Conservation (phyloP, 805 yeast genomes). For the Blastobotrys parvus region DNA sequence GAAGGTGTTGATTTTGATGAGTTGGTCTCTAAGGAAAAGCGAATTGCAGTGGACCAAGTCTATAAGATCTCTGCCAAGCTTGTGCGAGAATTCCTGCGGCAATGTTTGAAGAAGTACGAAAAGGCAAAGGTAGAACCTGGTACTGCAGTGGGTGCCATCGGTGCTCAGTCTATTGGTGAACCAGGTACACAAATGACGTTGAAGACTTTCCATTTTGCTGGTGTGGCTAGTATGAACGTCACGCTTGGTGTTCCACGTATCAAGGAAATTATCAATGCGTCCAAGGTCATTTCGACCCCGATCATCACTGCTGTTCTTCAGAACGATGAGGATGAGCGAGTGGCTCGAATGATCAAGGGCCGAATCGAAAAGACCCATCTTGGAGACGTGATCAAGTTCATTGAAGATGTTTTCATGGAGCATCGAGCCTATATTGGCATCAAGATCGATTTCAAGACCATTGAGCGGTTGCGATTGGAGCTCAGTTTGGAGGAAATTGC, state of each 20-base stretch:
- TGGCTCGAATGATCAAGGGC: conserved; percentile 98
- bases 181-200: conserved; percentile 99
- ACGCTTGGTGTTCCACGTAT: conserved; percentile 99
- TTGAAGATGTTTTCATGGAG: conserved; percentile 89
- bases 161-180: conserved; percentile 98
- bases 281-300: conserved; percentile 91
- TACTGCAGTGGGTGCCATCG: conserved; percentile 98
- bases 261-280: conserved; percentile 96
- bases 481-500: conserved; percentile 81
- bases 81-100: conserved; percentile 57
- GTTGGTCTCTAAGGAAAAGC: conserved; percentile 17
- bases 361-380: conserved; percentile 87
- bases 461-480: conserved; percentile 85
- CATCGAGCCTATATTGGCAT: conserved; percentile 70
- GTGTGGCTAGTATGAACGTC: conserved; percentile 98
- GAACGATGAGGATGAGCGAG: conserved; percentile 89
- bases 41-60: conserved; percentile 29
- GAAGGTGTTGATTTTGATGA: conserved; percentile 27
- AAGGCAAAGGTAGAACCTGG: conserved; percentile 96
- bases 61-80: conserved; percentile 52
- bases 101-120: conserved; percentile 74
- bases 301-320: conserved; percentile 91
- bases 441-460: conserved; percentile 72
- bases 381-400: conserved; percentile 77
- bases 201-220: conserved; percentile 97